Evolutionary conservation across 306 rosid species (phyloP), one percentile per base, ranked within the genome.

Genomic region (Lithocarpus polystachyus): DNA sequence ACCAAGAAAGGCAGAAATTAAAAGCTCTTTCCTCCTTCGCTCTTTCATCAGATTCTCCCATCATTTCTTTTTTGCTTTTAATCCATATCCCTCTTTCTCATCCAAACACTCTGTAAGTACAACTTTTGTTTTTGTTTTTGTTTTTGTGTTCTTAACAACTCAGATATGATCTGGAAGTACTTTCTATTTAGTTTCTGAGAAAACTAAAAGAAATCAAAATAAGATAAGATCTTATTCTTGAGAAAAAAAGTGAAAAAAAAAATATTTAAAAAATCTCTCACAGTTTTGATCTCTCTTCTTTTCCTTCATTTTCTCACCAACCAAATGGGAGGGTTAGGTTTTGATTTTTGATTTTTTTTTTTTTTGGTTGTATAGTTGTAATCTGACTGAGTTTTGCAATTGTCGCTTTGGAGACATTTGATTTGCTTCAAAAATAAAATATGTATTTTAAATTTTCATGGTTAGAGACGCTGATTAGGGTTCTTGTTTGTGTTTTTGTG

Each of bases 1-100:
- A 28, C 6, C 2, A 6, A 71, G 23, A 26, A 28, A 53, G 53
- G 18, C 59, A 65, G 29, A 2, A 33, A 56, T 3, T 9, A 18
- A 40, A 70, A 82, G 28, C 18, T 77, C 33, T 74, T 56, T 79
- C 84, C 22, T 19, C 43, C 1, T 73, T 23, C 61, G 67, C 71
- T 79, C 82, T 82, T 84, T 82, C 59, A 61, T 73, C 84, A 69
- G 77, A 79, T 84, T 87, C 81, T 79, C 77, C 73, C 73, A 43
- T 77, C 56, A 76, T 14, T 64, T 56, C 1, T 14, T 67, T 56
- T 3, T 2, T 6, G 26, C 24, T 45, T 65, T n/a, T 70, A 35
- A 35, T 53, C 48, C 10, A 35, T 5, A 74, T 29, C 22, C 8
- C 8, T 26, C 7, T 56, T 73, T 56, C 78, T 74, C 55, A 18